Conservation (phyloP, 2,329 filamentous ascomycete genomes). For the Aureobasidium sp. region DNA sequence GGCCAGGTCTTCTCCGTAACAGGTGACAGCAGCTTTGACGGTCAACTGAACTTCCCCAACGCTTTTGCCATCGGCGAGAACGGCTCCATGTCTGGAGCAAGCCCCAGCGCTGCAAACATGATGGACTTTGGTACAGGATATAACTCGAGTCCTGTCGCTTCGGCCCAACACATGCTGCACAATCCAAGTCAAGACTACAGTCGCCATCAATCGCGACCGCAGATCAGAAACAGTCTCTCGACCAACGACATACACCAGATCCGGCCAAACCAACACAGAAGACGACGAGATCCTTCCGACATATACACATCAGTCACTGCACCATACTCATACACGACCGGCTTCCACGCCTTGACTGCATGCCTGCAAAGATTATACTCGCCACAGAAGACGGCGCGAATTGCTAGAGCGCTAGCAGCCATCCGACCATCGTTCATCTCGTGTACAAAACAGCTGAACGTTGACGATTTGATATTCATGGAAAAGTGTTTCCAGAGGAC, state of each 20-base stretch:
- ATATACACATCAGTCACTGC: constrained; percentile 87
- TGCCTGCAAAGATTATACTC: constrained; percentile 74
- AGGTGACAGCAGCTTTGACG: constrained; percentile 28
- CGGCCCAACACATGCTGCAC: constrained; percentile 11
- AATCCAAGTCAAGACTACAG: not conserved
- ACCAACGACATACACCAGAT: constrained; percentile 23
- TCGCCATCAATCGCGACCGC: constrained; percentile 23
- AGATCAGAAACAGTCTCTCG: constrained; percentile 27
- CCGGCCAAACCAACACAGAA: constrained; percentile 35
- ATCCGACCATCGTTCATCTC: constrained; percentile 92
- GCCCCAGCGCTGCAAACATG: constrained; percentile 47
- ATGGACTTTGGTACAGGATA: constrained; percentile 39
- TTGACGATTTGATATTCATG: constrained; percentile 91
- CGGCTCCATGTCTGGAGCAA: constrained; percentile 50
- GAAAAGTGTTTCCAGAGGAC: constrained; percentile 95
- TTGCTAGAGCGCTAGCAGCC: constrained; percentile 79
- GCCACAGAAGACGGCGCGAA: constrained; percentile 67
- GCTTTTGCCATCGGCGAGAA: constrained; percentile 58
- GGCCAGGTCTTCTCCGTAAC: constrained; percentile 38
- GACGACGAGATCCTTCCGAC: constrained; percentile 64
- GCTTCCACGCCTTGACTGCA: constrained; percentile 81
- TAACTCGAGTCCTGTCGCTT: constrained; percentile 19
- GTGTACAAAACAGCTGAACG: constrained; percentile 79
- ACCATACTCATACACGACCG: constrained; percentile 83
- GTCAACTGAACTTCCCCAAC: constrained; percentile 40